Base-by-base conservation (phyloP, 2,329 filamentous ascomycete genomes). In the Colletotrichum shisoi region DNA sequence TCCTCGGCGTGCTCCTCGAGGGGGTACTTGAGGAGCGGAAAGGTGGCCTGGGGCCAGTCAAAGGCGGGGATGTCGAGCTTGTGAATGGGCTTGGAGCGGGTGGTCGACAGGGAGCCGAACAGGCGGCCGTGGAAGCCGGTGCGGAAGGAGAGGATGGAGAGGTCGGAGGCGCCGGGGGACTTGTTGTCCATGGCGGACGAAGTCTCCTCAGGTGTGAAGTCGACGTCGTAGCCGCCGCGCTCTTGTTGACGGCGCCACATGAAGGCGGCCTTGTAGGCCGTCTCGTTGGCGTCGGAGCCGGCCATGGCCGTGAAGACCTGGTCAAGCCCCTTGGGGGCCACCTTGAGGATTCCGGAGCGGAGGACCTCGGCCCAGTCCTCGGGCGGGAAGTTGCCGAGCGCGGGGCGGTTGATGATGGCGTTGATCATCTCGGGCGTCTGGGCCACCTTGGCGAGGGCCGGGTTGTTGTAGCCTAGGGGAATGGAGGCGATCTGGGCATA, bases 11-110 rank as follows among this genome's bases (percentile, higher is more conserved):
- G 87, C 71, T 92, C 83, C 72, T 93, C 90, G 6, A 97, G 88
- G 0, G 93, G 93, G 79, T 97, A 97, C 80, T 94, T 94, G 76
- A 96, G 86, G 70, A 82, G 75, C 11, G 93, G 94, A 85, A 97
- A 97, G 63, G 91, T 87, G 19, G 93, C 93, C 78, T 94, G 92
- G 34, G 93, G 93, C 93, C 93, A 97, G 84, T 97, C 91, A 75
- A 97, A 97, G 74, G 93, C 92, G 27, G 93, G 93, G 73, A 97
- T 96, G 76, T 97, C 93, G 73, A 97, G 83, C 82, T 97, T 97
- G 85, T 97, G 93, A 77, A 97, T 94, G 53, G 93, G 87, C 85
- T 97, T 97, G 79, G 90, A 94, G 76, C 93, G 91, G 15, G 93
- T 97, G 64, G 93, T 96, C 69, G 91, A 94, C 63, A 97, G 85